Conservation (phyloP, 305 asterid species). For the Solanum hybrid region DNA sequence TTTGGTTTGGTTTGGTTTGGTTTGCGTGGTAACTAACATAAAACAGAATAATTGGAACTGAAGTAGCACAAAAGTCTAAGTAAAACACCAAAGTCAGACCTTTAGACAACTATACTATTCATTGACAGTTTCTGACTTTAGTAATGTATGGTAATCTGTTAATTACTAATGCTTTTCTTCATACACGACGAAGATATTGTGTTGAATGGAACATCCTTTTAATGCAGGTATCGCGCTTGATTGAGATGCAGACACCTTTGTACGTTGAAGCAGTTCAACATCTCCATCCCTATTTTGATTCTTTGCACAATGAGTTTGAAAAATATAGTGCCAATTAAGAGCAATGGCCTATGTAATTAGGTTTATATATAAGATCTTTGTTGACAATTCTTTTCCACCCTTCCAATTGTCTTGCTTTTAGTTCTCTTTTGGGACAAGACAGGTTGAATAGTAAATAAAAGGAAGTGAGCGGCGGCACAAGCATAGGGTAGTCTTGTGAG, state of each 20-base stretch:
- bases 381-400: not conserved
- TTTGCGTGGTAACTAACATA: not conserved
- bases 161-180: not conserved
- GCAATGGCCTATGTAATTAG: not conserved
- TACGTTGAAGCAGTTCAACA: conserved; percentile 59
- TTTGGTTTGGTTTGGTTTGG: not conserved
- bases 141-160: not conserved
- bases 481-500: not conserved
- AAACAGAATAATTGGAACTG: not conserved
- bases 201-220: not conserved
- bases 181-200: not conserved
- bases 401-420: not conserved
- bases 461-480: not conserved
- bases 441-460: not conserved
- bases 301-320: conserved; percentile 16
- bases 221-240: conserved; percentile 78
- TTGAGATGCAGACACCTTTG: conserved; percentile 79
- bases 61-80: not conserved
- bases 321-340: conserved; percentile 7
- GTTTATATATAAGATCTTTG: not conserved
- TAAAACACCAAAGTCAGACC: not conserved
- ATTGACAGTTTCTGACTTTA: not conserved
- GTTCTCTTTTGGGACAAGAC: not conserved
- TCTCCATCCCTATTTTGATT: conserved; percentile 71
- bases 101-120: not conserved